A percentile compares a stretch with the other conserved stretches of the same genome.
phyloP scores from a whole-genome alignment of 345 rosid species.

The Populus deltoides region DNA sequence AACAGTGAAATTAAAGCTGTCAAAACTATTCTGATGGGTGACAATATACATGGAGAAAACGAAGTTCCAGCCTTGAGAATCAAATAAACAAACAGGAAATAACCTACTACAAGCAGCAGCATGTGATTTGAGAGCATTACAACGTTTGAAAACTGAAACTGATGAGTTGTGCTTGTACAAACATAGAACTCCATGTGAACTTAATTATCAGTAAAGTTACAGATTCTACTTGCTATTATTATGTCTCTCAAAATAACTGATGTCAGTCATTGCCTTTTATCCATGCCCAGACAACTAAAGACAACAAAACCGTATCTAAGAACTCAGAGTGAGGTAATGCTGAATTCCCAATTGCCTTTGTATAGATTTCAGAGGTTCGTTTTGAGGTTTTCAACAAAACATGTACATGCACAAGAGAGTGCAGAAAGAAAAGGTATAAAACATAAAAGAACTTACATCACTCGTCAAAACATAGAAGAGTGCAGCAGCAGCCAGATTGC shows the following conservation, averaged over 20 bases:
- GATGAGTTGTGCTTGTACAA: background rate
- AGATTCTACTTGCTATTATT: background rate
- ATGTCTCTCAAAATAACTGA: background rate
- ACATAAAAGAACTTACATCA: constrained; percentile 58
- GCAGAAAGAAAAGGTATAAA: background rate
- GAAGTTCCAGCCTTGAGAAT: background rate
- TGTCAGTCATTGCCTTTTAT: background rate
- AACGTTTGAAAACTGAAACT: background rate
- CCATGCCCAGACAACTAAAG: background rate
- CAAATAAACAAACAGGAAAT: background rate
- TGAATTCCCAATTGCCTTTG: background rate
- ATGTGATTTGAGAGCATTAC: background rate
- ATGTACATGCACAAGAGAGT: background rate
- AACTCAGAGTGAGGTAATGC: background rate
- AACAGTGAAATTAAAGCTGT: constrained; percentile 15
- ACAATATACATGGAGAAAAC: background rate
- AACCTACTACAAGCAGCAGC: background rate
- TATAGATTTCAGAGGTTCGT: background rate
- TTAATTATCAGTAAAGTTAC: background rate
- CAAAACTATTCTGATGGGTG: constrained; percentile 1
- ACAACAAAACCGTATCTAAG: background rate
- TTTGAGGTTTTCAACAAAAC: background rate
- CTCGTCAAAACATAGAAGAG: constrained; percentile 68
- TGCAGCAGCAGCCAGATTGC: constrained; percentile 83
- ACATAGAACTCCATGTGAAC: background rate